Evolutionary conservation across 2,329 filamentous ascomycete species (phyloP), one percentile per base, ranked within the genome.

Genomic region (Tolypocladium nubicola): DNA sequence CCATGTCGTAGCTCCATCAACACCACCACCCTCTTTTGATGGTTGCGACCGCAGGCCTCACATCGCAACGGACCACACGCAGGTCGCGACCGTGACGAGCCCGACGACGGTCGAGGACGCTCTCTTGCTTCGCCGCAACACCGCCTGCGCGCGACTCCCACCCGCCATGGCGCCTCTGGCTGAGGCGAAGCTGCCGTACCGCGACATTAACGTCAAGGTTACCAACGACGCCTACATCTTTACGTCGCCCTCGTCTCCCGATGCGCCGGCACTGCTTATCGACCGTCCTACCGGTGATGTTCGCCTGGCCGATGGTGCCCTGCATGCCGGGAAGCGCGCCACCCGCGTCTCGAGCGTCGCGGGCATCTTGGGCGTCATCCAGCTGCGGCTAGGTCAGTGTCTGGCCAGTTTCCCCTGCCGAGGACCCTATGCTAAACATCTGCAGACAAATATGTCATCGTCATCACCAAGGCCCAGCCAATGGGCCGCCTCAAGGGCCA

Each of bases 161-260:
- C 9, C 40, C 43, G 45, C 56, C 53, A 76, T 77, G 75, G 70
- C 72, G 58, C 68, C 71, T 57, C 64, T 73, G 41, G 67, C 68
- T 41, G 64, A 65, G 56, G 62, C 70, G 54, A 69, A 71, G 62
- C 73, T 83, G 64, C 94, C 93, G 26, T 99, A 92, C 75, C 85
- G 93, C 70, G 94, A 99, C 78, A 95, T 97, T 78, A 99, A 97
- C 73, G 85, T 99, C 72, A 91, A 96, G 74, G 89, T 91, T 63
- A 91, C 93, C 55, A 81, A 89, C 66, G 90, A 93, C 66, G 88
- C 94, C 70, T 99, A 99, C 79, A 90, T 91, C 66, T 99, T 99
- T 74, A 92, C 90, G 43, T 99, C 94, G 35, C 94, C 94, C 35
- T 97, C 94, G 0, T 93, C 91, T 4, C 91, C 92, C 60, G 85